Base-by-base conservation (phyloP, 495 filamentous ascomycete species). In the Talaromyces trachyspermus region DNA sequence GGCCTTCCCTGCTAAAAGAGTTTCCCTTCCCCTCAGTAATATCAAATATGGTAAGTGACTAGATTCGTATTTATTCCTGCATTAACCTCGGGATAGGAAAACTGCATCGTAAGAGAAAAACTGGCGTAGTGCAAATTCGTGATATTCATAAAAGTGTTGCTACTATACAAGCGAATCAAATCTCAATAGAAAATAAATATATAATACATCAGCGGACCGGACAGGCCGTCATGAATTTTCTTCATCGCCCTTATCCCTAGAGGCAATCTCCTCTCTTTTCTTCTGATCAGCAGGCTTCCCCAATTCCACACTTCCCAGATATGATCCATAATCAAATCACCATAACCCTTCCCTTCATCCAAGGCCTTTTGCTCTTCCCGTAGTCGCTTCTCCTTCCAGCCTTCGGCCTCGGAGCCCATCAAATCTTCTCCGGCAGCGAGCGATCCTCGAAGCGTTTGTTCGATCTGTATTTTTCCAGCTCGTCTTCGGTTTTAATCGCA, bases 241-340 rank as follows among this genome's bases (percentile, higher is more conserved):
- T n/a, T n/a, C n/a, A n/a, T n/a, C n/a, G n/a, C n/a, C n/a, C n/a
- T n/a, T n/a, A n/a, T n/a, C n/a, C n/a, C n/a, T n/a, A n/a, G n/a
- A n/a, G n/a, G n/a, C n/a, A n/a, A 33, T 6, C 14, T 46, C 26
- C 8, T 46, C 43, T 4, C 19, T 24, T 29, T 18, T 35, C 30
- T 46, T 46, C 32, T 46, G 27, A 26, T 46, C 44, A 6, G 61
- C 56, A 46, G 52, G 49, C 48, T 59, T 55, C 46, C 69, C 73
- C 74, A 75, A 60, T 73, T 81, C 79, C 77, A 87, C 33, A 89
- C 90, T 64, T 95, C 88, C 73, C 75, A 81, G 33, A 95, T 77
- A 75, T 91, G 84, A 54, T 89, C 85, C 64, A 77, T 74, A 52
- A 95, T 95, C 65, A 95, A 66, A 55, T 79, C 82, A 12, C 78